Percentiles rank a stretch among this genome's conserved stretches.
Conservation (phyloP, 148 eudicot genomes). For the Diospyros kaki region DNA sequence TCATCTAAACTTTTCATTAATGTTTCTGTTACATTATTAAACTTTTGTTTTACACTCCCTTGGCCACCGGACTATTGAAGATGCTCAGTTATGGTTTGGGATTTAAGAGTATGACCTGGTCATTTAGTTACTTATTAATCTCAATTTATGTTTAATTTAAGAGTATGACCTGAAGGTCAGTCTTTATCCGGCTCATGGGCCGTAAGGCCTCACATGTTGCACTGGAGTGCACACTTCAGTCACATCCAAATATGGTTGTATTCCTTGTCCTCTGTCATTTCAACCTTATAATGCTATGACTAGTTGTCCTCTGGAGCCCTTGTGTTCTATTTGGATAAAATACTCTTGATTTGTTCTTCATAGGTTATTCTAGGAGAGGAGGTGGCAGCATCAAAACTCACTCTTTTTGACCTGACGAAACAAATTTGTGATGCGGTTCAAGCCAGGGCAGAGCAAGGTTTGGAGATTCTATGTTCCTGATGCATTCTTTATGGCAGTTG, state of each 20-base stretch:
- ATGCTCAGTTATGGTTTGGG: no score
- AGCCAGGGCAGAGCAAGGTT: constrained; percentile 85
- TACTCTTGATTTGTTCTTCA: constrained; percentile 1
- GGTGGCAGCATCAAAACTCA: constrained; percentile 89
- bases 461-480: background rate
- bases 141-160: no score
- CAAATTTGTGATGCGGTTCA: constrained; percentile 99
- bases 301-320: constrained; percentile 6
- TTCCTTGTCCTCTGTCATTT: background rate
- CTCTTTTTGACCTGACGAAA: constrained; percentile 83
- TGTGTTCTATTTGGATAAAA: background rate
- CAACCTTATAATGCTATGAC: background rate
- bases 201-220: constrained; percentile 98
- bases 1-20: no score
- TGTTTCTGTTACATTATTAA: no score
- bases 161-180: no score
- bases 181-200: constrained; percentile 98
- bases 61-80: no score
- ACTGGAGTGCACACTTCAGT: constrained; percentile 93
- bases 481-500: background rate
- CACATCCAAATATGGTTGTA: constrained; percentile 92
- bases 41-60: no score
- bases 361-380: constrained; percentile 97
- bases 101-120: no score
- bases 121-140: no score